Conservation (phyloP, 306 rosid species). For the Nissolia schottii region DNA sequence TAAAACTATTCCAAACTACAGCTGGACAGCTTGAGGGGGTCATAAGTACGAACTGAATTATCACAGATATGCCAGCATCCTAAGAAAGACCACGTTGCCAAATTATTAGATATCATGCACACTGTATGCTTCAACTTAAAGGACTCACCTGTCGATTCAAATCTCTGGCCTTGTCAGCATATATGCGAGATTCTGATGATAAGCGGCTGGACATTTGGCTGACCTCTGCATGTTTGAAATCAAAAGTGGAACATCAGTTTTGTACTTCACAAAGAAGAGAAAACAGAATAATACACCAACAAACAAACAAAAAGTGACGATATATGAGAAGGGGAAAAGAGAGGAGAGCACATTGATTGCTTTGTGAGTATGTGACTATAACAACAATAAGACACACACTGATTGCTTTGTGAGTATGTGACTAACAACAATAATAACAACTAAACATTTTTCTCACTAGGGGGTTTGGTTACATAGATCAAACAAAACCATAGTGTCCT, state of each 20-base stretch:
- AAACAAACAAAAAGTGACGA: background rate
- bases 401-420: background rate
- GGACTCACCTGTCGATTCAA: slow-evolving; percentile 83
- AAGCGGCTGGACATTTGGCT: slow-evolving; percentile 90
- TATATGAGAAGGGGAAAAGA: background rate
- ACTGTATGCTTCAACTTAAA: slow-evolving; percentile 17
- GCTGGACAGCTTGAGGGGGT: background rate
- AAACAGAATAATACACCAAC: background rate
- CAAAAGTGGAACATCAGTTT: background rate
- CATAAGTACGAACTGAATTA: background rate
- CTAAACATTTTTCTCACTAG: no score
- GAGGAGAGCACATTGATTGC: background rate
- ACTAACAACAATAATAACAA: no score
- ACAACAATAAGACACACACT: background rate
- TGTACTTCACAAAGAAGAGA: background rate
- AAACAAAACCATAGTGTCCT: no score
- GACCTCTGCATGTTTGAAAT: slow-evolving; percentile 73
- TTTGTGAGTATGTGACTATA: background rate
- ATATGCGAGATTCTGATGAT: slow-evolving; percentile 88
- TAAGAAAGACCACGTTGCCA: background rate
- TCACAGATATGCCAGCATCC: background rate
- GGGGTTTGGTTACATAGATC: no score
- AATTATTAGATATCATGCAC: background rate
- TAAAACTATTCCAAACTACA: background rate
- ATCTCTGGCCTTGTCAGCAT: slow-evolving; percentile 93